Evolutionary conservation across 2,329 filamentous ascomycete species (phyloP), one percentile per base, ranked within the genome.

Genomic region (Trichoderma cornu-damae): DNA sequence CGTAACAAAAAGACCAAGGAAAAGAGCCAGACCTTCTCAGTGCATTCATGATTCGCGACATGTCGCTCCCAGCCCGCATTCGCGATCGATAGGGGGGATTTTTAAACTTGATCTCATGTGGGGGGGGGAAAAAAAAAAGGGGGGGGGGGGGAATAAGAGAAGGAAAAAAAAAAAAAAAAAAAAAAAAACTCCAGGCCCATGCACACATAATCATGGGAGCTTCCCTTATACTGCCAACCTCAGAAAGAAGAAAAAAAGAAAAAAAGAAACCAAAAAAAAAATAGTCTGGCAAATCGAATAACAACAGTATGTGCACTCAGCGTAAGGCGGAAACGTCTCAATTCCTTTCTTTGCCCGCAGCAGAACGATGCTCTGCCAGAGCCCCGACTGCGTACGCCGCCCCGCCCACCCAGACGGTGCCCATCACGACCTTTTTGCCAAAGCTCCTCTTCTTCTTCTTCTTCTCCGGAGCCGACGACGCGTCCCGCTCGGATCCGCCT

Each of bases 321-420:
- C n/a, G n/a, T n/a, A n/a, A n/a, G n/a, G n/a, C n/a, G n/a, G n/a
- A 34, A 22, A 14, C 16, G 18, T 20, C 43, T 16, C 18, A 74
- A 7, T 61, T 28, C 3, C 77, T 78, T 0, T 35, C 46, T 56
- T 59, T 59, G 34, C 78, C 77, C 0, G 75, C 81, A 40, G 75
- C 81, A 42, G 71, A 75, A 58, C 84, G 77, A 55, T 79, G 82
- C 62, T 87, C 84, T 1, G 74, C 73, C n/a, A 83, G 72, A 12
- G 84, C 77, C 7, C 84, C 83, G 18, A 82, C 70, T 1, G 77
- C 78, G 64, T 87, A 88, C 1, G 79, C 78, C 2, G 79, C 70
- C 1, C 78, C 82, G 1, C 76, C 81, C 1, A 83, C 72, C 69
- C 78, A 82, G 0, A 73, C 74, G 2, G 81, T 82, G 0, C 82